Percentiles rank a stretch among this genome's conserved stretches.
phyloP scores from a whole-genome alignment of 169 alveolate genomes.

The Plasmodium falciparum region DNA sequence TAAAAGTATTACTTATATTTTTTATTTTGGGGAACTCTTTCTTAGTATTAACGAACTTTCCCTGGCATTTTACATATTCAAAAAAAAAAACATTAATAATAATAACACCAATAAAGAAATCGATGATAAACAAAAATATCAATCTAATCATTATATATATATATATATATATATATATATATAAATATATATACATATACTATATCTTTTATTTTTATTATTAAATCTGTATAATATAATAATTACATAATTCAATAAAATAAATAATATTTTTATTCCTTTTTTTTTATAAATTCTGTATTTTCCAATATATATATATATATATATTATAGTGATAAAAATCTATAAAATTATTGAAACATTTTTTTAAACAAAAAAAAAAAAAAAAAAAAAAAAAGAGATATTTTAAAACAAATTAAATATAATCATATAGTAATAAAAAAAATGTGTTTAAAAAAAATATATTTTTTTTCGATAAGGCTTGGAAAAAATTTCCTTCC shows the following conservation, averaged over 20 bases:
- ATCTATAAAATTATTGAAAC: too few species aligned
- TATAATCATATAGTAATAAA: too few species aligned
- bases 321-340: too few species aligned
- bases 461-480: too few species aligned
- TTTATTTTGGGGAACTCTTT: slow-evolving; percentile 14
- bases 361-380: too few species aligned
- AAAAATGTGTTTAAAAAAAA: too few species aligned
- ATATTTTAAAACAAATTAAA: too few species aligned
- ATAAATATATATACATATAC: not conserved
- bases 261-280: not conserved
- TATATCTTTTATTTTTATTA: slow-evolving; percentile 2
- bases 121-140: slow-evolving; percentile 27
- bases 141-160: slow-evolving; percentile 60
- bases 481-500: too few species aligned
- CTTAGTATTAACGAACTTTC: slow-evolving; percentile 5
- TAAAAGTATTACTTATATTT: slow-evolving; percentile 3
- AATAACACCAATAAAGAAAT: slow-evolving; percentile 41
- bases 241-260: not conserved
- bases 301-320: too few species aligned
- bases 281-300: not conserved
- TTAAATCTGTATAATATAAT: not conserved
- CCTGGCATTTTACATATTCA: slow-evolving; percentile 49
- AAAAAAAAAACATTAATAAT: slow-evolving; percentile 20
- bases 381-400: too few species aligned
- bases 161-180: not conserved